Percentiles rank a stretch among this genome's conserved stretches.
phyloP scores from a whole-genome alignment of 192 early-diverging fungal genomes.

The Podila epicladia region DNA sequence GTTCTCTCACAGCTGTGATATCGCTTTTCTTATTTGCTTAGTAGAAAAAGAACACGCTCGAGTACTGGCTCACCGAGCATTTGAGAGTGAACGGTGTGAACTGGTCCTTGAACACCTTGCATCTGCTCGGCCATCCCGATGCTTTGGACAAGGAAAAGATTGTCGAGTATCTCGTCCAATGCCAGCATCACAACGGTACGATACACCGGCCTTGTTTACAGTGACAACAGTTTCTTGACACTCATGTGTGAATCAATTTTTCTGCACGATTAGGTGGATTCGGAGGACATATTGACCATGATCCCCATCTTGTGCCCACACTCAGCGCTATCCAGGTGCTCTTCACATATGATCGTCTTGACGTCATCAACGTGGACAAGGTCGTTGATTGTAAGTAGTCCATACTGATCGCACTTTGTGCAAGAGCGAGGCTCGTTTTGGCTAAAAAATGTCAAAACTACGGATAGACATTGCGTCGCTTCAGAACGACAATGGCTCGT shows the following conservation, averaged over 20 bases:
- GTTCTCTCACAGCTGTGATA: too few species aligned
- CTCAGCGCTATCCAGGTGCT: conserved; percentile 92
- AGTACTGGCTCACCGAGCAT: conserved; percentile 95
- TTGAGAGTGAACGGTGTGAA: conserved; percentile 92
- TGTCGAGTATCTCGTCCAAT: conserved; percentile 80
- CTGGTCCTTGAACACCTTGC: conserved; percentile 89
- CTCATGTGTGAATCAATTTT: neutral
- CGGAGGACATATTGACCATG: conserved; percentile 87
- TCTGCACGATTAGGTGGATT: conserved; percentile 79
- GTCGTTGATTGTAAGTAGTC: conserved; percentile 72
- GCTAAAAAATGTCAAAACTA: too few species aligned
- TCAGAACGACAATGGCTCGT: conserved; percentile 78
- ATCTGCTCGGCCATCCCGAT: conserved; percentile 71
- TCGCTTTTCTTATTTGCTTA: neutral
- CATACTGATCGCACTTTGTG: too few species aligned
- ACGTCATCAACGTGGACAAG: conserved; percentile 70
- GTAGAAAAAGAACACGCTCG: conserved; percentile 84
- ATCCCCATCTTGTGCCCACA: conserved; percentile 93
- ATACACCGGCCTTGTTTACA: too few species aligned
- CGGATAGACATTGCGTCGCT: conserved; percentile 67
- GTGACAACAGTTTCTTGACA: too few species aligned
- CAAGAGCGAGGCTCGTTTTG: too few species aligned
- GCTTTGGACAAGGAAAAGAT: conserved; percentile 77
- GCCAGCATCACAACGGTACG: conserved; percentile 81
- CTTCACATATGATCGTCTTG: conserved; percentile 81